These are phyloP conservation scores for Trichoderma reesei DNA, from an alignment of 495 filamentous ascomycete species.

Conservation along the genomic window DNA sequence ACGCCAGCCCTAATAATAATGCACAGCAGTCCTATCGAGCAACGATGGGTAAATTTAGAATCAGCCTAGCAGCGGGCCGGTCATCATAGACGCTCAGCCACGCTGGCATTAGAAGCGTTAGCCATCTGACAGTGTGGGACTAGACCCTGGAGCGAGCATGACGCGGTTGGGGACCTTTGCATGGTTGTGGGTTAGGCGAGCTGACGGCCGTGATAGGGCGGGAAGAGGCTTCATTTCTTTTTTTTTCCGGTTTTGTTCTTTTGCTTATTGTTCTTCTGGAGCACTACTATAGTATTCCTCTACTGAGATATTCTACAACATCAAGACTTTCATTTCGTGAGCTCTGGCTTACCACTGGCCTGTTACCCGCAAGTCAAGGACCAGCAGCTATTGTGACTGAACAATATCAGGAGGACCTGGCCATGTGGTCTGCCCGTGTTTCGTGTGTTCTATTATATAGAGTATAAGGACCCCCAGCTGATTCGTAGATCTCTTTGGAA, in stretches of 20 bases:
- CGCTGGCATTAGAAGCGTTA: not conserved
- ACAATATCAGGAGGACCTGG: no score
- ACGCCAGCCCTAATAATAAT: not conserved
- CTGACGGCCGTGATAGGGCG: not conserved
- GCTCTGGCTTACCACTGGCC: no score
- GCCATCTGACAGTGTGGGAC: not conserved
- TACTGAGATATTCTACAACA: no score
- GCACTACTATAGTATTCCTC: no score
- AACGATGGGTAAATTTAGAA: not conserved
- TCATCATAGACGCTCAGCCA: not conserved
- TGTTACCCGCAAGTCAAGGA: no score
- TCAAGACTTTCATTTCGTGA: no score
- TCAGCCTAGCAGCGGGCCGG: slow-evolving; percentile 3
- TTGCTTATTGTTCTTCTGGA: not conserved
- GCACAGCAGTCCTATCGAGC: not conserved
- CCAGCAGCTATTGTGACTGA: no score
- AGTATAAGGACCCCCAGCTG: no score
- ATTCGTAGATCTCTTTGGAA: no score
- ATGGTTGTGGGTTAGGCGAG: not conserved
- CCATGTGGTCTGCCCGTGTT: no score
- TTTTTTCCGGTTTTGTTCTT: not conserved
- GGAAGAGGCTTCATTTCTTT: not conserved
- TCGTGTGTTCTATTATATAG: no score
- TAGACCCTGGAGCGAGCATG: not conserved
- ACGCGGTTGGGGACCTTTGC: not conserved